Conservation (phyloP, 2,329 filamentous ascomycete species). For the Hymenoscyphus fraxineus region DNA sequence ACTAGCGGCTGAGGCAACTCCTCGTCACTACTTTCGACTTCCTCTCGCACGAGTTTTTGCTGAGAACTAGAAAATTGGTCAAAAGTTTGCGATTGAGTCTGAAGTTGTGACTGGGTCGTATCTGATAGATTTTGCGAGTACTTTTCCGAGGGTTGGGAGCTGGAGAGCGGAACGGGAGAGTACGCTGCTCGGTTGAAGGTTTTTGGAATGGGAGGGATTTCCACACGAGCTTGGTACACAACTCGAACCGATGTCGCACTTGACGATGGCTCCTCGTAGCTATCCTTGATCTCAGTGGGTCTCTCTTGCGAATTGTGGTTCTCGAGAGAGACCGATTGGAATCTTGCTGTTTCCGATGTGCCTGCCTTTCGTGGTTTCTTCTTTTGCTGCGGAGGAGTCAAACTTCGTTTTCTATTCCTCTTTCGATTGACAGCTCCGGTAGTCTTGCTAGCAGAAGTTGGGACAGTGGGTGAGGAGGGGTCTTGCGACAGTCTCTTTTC, state of each 20-base stretch:
- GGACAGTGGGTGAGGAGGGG: conserved; percentile 2
- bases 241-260: background rate
- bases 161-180: background rate
- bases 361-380: conserved; percentile 7
- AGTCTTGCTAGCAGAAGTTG: conserved; percentile 19
- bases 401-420: background rate
- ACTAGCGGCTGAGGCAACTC: background rate
- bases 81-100: conserved; percentile 9
- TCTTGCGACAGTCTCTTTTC: background rate
- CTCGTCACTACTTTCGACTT: background rate
- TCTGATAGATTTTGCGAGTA: background rate
- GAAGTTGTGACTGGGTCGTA: conserved; percentile 2
- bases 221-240: conserved; percentile 10
- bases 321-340: conserved; percentile 16
- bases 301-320: conserved; percentile 1
- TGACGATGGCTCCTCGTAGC: conserved; percentile 22
- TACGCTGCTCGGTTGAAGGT: conserved; percentile 21
- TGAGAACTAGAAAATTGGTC: background rate
- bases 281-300: conserved; percentile 26
- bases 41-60: background rate
- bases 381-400: background rate
- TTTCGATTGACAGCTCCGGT: conserved; percentile 17
- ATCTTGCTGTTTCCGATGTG: conserved; percentile 11
- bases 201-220: conserved; percentile 11
- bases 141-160: conserved; percentile 4